Conservation (phyloP, 2,329 filamentous ascomycete species). For the Decorospora gaudefroyi region DNA sequence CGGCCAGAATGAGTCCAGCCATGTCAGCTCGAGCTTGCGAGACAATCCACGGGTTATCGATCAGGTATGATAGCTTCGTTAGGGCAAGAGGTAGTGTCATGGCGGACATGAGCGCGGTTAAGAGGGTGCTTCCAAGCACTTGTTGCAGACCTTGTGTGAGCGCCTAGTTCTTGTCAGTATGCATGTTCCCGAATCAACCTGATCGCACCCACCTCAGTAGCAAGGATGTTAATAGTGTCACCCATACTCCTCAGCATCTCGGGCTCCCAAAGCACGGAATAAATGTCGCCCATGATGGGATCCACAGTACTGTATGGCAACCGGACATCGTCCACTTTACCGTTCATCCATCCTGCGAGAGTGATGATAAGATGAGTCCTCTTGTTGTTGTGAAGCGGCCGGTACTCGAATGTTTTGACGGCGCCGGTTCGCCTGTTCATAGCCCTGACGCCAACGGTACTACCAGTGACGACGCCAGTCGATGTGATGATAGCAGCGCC, state of each 20-base stretch:
- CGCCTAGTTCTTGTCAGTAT: conserved; percentile 62
- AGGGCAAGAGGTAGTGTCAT: conserved; percentile 89
- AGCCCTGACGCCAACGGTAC: conserved; percentile 82
- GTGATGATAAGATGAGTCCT: conserved; percentile 94
- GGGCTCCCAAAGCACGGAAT: conserved; percentile 95
- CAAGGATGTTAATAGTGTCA: conserved; percentile 96
- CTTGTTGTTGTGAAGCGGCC: conserved; percentile 97
- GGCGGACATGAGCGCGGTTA: conserved; percentile 88
- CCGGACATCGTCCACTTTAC: conserved; percentile 94
- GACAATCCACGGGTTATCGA: conserved; percentile 98
- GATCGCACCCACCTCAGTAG: conserved; percentile 74
- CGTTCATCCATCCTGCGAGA: conserved; percentile 96
- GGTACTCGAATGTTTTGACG: conserved; percentile 95
- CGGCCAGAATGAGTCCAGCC: conserved; percentile 88
- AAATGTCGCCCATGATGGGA: conserved; percentile 96
- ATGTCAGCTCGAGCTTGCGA: conserved; percentile 87
- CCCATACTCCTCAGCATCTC: conserved; percentile 98
- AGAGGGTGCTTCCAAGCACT: conserved; percentile 85
- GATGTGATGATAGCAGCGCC: conserved; percentile 95
- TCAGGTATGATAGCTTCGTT: conserved; percentile 91
- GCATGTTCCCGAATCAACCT: conserved; percentile 29
- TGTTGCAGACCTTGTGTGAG: conserved; percentile 96
- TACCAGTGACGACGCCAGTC: conserved; percentile 80
- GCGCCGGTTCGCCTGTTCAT: conserved; percentile 86
- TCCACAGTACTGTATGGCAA: conserved; percentile 95